Conservation (phyloP, 2,329 filamentous ascomycete species). For the Ophiosphaerella narmari region DNA sequence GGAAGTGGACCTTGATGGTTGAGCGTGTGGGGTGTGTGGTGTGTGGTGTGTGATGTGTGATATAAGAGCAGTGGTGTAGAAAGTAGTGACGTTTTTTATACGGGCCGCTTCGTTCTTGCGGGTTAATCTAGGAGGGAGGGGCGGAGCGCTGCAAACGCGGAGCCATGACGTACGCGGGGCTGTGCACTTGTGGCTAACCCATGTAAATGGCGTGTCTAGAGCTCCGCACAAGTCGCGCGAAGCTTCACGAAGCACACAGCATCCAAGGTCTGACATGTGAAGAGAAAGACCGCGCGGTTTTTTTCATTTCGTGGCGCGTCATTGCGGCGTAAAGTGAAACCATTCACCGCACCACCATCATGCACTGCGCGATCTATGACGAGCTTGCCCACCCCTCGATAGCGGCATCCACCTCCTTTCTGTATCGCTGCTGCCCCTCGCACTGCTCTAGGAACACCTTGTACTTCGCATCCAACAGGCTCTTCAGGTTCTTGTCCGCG, state of each 20-base stretch:
- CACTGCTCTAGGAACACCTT: slow-evolving; percentile 95
- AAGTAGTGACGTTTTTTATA: slow-evolving; percentile 14
- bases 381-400: slow-evolving; percentile 38
- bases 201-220: slow-evolving; percentile 15
- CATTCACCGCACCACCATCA: background rate
- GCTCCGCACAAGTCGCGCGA: slow-evolving; percentile 19
- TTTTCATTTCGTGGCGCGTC: no score
- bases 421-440: slow-evolving; percentile 80
- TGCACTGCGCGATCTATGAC: background rate
- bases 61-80: slow-evolving; percentile 6
- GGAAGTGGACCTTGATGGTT: background rate
- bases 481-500: slow-evolving; percentile 73
- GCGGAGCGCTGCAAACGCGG: slow-evolving; percentile 11
- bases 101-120: slow-evolving; percentile 11
- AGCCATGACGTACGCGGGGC: slow-evolving; percentile 28
- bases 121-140: slow-evolving; percentile 14
- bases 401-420: slow-evolving; percentile 72
- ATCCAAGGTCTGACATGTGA: slow-evolving; percentile 9
- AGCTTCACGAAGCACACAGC: slow-evolving; percentile 22
- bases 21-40: background rate
- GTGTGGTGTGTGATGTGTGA: background rate
- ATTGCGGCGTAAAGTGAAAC: no score
- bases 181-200: slow-evolving; percentile 14
- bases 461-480: slow-evolving; percentile 85
- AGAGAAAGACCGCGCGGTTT: background rate